phyloP scores from a whole-genome alignment of 345 rosid genomes.

The Stellera chamaejasme region DNA sequence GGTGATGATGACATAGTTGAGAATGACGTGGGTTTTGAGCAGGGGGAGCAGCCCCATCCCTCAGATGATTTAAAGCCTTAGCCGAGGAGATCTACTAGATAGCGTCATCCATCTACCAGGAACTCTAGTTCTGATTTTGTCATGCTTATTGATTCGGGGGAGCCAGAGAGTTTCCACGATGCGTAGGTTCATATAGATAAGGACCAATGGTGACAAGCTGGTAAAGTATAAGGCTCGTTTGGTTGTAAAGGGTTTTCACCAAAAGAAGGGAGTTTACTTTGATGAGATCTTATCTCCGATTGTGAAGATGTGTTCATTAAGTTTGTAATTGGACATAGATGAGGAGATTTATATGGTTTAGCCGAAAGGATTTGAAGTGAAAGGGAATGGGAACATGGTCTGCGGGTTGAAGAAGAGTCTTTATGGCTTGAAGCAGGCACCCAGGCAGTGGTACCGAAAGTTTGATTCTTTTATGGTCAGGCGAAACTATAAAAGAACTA shows the following conservation, averaged over 20 bases:
- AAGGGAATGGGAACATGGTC: too few species aligned
- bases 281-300: not conserved
- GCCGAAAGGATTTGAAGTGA: too few species aligned
- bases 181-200: not conserved
- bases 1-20: not conserved
- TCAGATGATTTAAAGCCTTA: not conserved
- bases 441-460: too few species aligned
- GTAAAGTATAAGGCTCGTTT: conserved; percentile 1
- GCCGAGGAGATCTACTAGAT: not conserved
- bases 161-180: conserved; percentile 1
- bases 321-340: too few species aligned
- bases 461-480: too few species aligned
- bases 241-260: not conserved
- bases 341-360: too few species aligned
- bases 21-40: not conserved
- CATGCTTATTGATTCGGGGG: not conserved
- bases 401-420: too few species aligned
- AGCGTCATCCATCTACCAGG: not conserved
- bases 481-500: too few species aligned
- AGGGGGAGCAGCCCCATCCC: not conserved
- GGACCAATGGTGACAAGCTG: not conserved
- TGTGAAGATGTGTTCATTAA: not conserved
- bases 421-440: too few species aligned
- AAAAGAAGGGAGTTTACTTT: not conserved
- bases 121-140: not conserved